A percentile compares a stretch with the other conserved stretches of the same genome.
Evolutionary conservation across 2,329 filamentous ascomycete genomes (phyloP).

Genomic region (Cordyceps sp.): DNA sequence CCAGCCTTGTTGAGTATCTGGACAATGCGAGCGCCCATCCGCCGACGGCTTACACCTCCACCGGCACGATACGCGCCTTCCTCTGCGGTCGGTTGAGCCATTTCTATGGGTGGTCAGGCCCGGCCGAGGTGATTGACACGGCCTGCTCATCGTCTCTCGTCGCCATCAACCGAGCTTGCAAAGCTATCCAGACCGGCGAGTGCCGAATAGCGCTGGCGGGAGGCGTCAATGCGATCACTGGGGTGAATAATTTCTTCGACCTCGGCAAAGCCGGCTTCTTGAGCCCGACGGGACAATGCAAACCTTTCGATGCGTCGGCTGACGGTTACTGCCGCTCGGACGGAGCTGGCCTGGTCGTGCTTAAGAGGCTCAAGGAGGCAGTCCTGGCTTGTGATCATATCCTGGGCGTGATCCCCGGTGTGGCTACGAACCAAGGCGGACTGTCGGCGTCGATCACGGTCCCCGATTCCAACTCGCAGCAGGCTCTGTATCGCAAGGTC

Average conservation of each 20-base stretch:
- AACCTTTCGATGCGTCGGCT: constrained; percentile 46
- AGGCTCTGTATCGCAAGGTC: not conserved
- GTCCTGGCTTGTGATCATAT: constrained; percentile 45
- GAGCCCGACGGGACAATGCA: constrained; percentile 22
- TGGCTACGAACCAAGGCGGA: constrained; percentile 55
- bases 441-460: constrained; percentile 56
- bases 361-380: constrained; percentile 32
- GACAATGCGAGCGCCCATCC: constrained; percentile 9
- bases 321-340: constrained; percentile 40
- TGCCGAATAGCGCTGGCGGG: constrained; percentile 46
- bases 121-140: constrained; percentile 3
- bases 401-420: constrained; percentile 43
- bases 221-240: constrained; percentile 47
- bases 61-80: constrained; percentile 1
- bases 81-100: constrained; percentile 2
- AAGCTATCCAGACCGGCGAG: constrained; percentile 2
- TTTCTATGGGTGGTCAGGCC: constrained; percentile 3
- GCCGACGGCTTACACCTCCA: constrained; percentile 14
- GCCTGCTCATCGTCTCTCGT: constrained; percentile 1
- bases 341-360: constrained; percentile 26
- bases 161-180: constrained; percentile 2
- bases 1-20: constrained; percentile 8
- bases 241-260: constrained; percentile 47
- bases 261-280: constrained; percentile 50
- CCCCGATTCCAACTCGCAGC: constrained; percentile 36